Conservation (phyloP, 495 filamentous ascomycete species). For the Daldinia vernicosa region DNA sequence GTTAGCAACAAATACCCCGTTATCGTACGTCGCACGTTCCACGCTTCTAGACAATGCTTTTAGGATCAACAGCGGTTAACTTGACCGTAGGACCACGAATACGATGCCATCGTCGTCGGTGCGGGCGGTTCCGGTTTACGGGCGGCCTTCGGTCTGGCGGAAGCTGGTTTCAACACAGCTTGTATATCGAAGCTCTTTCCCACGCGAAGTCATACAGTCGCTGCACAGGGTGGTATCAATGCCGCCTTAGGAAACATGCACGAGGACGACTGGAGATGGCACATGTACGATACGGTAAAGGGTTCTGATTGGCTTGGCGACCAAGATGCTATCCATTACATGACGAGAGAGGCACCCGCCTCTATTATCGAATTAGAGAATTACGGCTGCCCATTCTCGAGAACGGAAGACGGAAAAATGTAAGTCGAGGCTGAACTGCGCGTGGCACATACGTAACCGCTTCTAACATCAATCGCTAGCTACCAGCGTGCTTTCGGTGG, state of each 20-base stretch:
- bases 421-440: conserved; percentile 47
- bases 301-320: conserved; percentile 98
- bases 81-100: conserved; percentile 61
- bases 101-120: conserved; percentile 90
- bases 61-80: conserved; percentile 40
- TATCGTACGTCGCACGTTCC: conserved; percentile 70
- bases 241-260: conserved; percentile 91
- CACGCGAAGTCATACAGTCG: conserved; percentile 94
- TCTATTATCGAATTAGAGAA: conserved; percentile 95
- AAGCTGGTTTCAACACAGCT: conserved; percentile 97
- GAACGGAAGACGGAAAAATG: conserved; percentile 97
- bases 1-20: conserved; percentile 89
- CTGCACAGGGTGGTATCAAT: conserved; percentile 94
- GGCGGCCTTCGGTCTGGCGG: conserved; percentile 94
- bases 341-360: conserved; percentile 93
- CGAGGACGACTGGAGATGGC: conserved; percentile 98
- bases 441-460: neutral
- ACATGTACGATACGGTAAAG: conserved; percentile 99
- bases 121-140: conserved; percentile 94
- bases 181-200: conserved; percentile 99
- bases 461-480: conserved; percentile 42
- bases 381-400: conserved; percentile 96
- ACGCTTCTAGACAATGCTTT: neutral
- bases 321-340: conserved; percentile 99
- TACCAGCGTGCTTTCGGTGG: conserved; percentile 99